Conservation (phyloP, 73 alveolate species). For the Paramecium biaurelia region DNA sequence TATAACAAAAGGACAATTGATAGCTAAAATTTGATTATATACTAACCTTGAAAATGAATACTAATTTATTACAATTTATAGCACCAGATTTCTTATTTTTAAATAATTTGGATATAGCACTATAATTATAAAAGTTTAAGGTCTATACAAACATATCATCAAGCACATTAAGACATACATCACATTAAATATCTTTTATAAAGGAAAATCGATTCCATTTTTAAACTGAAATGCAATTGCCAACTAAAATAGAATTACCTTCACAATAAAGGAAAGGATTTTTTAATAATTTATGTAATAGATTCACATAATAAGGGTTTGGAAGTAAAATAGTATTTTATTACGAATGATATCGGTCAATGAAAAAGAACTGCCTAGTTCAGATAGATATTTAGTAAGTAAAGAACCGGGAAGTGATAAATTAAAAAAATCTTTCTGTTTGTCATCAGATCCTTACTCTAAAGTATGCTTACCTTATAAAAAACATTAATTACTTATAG, state of each 20-base stretch:
- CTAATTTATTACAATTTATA: not conserved
- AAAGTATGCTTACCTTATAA: conserved; percentile 11
- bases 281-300: not conserved
- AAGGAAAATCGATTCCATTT: not conserved
- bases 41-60: not conserved
- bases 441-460: conserved; percentile 9
- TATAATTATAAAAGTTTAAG: too few species aligned
- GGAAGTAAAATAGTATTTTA: not conserved
- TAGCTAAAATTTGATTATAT: not conserved
- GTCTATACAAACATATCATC: conserved; percentile 24
- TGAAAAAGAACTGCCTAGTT: conserved; percentile 25
- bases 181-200: not conserved
- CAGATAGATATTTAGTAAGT: conserved; percentile 12
- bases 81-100: not conserved
- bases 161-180: conserved; percentile 7
- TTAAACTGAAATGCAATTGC: not conserved
- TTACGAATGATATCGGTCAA: not conserved
- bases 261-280: not conserved
- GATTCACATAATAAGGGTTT: not conserved
- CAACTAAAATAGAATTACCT: not conserved
- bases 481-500: not conserved
- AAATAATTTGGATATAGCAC: not conserved
- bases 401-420: conserved; percentile 39
- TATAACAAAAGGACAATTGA: not conserved
- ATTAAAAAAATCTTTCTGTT: not conserved